A percentile compares a stretch with the other conserved stretches of the same genome.
Conservation (phyloP, 2,329 filamentous ascomycete genomes). For the Neonectria neomacrospora region DNA sequence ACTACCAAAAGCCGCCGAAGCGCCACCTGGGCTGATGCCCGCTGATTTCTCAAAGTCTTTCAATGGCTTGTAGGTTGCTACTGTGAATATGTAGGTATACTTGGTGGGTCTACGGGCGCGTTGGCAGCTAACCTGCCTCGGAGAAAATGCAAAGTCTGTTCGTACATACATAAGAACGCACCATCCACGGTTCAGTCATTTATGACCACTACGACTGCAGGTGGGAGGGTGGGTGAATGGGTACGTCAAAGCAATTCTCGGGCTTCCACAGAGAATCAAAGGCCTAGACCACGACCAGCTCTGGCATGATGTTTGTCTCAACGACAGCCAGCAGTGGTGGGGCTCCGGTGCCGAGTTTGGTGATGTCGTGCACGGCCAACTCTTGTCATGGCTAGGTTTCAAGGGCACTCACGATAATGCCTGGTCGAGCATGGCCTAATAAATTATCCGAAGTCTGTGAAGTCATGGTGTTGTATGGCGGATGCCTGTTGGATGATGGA, state of each 20-base stretch:
- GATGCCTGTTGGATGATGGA: no score
- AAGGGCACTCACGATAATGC: no score
- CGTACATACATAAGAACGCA: neutral
- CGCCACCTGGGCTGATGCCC: neutral
- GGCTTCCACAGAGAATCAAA: neutral
- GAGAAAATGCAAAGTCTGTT: neutral
- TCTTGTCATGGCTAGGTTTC: no score
- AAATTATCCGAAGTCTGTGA: neutral
- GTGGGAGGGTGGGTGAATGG: neutral
- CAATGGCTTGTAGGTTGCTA: neutral
- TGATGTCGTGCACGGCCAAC: no score
- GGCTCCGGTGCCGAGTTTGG: neutral
- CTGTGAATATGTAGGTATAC: no score
- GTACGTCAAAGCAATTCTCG: neutral
- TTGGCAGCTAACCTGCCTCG: neutral
- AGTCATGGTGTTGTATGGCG: no score
- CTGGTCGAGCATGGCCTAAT: no score
- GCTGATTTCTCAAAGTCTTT: constrained; percentile 1
- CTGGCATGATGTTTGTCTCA: neutral
- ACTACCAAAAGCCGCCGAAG: neutral
- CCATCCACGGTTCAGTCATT: neutral
- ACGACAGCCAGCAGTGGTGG: neutral
- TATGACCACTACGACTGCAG: neutral
- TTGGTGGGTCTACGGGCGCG: no score
- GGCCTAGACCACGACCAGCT: neutral